Evolutionary conservation across 1,284 basidiomycete species (phyloP), one percentile per base, ranked within the genome.

Genomic region (Sporisorium iseilematis-ciliati): DNA sequence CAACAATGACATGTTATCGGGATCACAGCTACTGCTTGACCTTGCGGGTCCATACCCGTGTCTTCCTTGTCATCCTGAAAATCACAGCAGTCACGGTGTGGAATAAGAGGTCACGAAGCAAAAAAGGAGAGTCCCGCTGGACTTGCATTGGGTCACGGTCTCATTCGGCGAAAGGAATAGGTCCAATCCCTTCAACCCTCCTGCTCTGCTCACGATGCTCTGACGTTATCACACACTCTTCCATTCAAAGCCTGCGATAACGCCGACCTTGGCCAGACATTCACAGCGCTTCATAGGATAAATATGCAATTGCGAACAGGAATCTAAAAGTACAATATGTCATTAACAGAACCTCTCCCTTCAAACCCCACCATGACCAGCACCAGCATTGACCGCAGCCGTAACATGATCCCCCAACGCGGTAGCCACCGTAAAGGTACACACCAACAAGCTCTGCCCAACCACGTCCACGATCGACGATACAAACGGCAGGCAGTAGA

Each of bases 401-500:
- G 68, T 74, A n/a, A 81, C 59, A 20, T 64, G 72, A 41, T 82
- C 81, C 1, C 87, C 86, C 55, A 84, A 57, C 8, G 61, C 61
- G 5, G 83, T 85, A 18, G 87, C 87, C 12, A 87, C 60, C 51
- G 87, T 84, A 74, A 86, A 89, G n/a, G 86, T 86, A 42, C 85
- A 51, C 4, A 86, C 85, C 38, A 98, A 90, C 20, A 97, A 86
- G 10, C 92, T 85, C 85, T 97, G 95, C 8, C 94, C 94, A n/a
- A 93, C 86, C 51, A 97, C 90, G 85, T 99, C 96, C 86, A 97
- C 91, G 40, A 94, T 84, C 0, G 94, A 92, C 1, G 93, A 94
- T 75, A 97, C 93, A 41, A 96, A 90, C 2, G 96, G 96, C 20
- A 98, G 87, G 2, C 94, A 94, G 85, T 97, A 97, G 86, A 92